Evolutionary conservation across 139 green algal genomes (phyloP), one percentile per base, ranked within the genome.

Genomic region (Coelastrella sp.): DNA sequence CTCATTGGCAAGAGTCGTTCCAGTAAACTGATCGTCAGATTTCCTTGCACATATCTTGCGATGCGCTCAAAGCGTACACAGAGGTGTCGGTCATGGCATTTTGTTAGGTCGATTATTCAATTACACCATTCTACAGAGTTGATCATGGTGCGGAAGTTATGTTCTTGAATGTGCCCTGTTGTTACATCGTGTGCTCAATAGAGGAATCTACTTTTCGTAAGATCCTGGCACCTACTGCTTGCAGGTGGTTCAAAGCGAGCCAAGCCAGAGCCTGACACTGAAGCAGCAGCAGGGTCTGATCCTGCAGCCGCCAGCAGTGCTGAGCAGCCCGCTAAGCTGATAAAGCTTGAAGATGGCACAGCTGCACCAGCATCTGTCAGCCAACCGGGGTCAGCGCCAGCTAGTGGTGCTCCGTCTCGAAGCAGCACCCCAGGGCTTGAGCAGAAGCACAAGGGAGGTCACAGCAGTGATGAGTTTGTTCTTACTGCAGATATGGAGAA

Each of bases 401-500:
- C 53, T 27, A 64, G 62, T 45, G 34, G 35, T 30, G 15, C 66
- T 40, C 34, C 34, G 4, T 50, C 34, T 17, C 35, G 66, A 34
- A 74, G 34, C 35, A n/a, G 34, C 23, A 40, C 66, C 9, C 34
- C 34, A 11, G 66, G 34, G 34, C 32, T 27, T 21, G 62, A 40
- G 17, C 62, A 69, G 27, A n/a, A 82, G 57, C 23, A 37, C 79
- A 8, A 45, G 19, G 40, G 50, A 40, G 5, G 23, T 0, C 23
- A 25, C 81, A 11, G 76, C 79, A 53, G 81, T 71, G 88, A 94
- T 11, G 87, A 94, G 3, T 96, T 92, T 75, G 69, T 87, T 32
- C 81, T 91, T 32, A 89, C 76, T 2, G 73, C 81, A 6, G 73
- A 73, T 2, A 98, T 97, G 96, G 89, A 94, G 43, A 92, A 98